Evolutionary conservation across 163 green algal species (phyloP).

Genomic region (Botryococcus braunii): DNA sequence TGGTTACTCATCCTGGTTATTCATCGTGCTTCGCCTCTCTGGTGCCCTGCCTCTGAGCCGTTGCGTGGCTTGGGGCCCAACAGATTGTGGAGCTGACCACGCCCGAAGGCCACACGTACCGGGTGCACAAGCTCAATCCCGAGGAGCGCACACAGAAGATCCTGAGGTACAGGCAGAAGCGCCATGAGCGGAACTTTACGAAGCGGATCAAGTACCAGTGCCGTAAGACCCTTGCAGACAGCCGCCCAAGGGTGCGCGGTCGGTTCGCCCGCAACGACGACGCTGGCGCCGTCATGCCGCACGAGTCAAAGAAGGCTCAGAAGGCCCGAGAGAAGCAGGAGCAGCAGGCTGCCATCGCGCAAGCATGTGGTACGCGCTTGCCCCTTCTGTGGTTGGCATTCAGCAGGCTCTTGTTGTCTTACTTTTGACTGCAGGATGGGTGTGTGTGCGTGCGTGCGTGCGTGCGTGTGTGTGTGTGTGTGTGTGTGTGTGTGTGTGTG

Average conservation of each 20-base stretch:
- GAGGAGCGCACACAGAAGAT: constrained; percentile 25
- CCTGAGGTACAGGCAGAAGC: constrained; percentile 29
- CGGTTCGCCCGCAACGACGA: constrained; percentile 64
- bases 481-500: no score
- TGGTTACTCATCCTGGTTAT: no score
- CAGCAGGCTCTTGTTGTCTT: no score
- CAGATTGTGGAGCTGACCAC: constrained; percentile 20
- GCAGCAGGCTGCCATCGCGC: no score
- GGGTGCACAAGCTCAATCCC: constrained; percentile 10
- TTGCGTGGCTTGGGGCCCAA: neutral
- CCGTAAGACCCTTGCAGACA: constrained; percentile 67
- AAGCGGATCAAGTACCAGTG: constrained; percentile 67
- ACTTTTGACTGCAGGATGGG: no score
- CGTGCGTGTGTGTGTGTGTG: no score
- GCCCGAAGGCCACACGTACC: constrained; percentile 24
- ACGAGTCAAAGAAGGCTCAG: constrained; percentile 18
- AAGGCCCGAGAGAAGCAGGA: no score
- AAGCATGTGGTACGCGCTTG: no score
- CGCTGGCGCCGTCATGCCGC: constrained; percentile 18
- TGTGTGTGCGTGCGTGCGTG: no score
- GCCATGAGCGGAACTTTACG: constrained; percentile 39
- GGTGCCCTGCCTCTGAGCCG: no score
- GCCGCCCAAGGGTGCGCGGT: constrained; percentile 52
- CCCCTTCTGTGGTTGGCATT: no score
- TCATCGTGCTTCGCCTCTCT: no score